Evolutionary conservation across 495 filamentous ascomycete genomes (phyloP).

Genomic region (Hypoxylon lienhwacheense): DNA sequence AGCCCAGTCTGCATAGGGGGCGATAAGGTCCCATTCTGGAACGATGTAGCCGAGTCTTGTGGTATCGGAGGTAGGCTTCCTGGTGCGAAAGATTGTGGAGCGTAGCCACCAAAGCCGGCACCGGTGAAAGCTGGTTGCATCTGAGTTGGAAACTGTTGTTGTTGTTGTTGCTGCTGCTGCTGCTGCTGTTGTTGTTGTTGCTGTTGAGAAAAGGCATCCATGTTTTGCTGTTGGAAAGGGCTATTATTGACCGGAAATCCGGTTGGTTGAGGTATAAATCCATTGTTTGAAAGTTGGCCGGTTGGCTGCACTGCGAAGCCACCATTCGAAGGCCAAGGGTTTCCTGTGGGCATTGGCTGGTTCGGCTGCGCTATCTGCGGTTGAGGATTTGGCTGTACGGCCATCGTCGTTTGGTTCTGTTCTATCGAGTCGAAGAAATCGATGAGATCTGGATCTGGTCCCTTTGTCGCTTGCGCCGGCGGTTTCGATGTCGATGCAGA

Average conservation of each 20-base stretch:
- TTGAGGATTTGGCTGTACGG: conserved; percentile 39
- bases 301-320: conserved; percentile 41
- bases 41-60: conserved; percentile 62
- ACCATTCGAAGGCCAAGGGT: conserved; percentile 47
- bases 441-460: conserved; percentile 81
- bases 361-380: conserved; percentile 29
- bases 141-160: conserved; percentile 52
- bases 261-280: conserved; percentile 51
- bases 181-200: conserved; percentile 52
- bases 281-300: conserved; percentile 53
- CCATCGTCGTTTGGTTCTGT: conserved; percentile 80
- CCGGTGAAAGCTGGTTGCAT: conserved; percentile 63
- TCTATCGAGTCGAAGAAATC: conserved; percentile 99
- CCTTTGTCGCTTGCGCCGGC: conserved; percentile 50
- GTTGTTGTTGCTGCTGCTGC: no score
- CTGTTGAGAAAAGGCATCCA: conserved; percentile 56
- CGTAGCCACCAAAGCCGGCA: conserved; percentile 85
- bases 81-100: conserved; percentile 62
- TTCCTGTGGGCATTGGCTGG: conserved; percentile 45
- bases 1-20: conserved; percentile 43
- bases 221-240: conserved; percentile 52
- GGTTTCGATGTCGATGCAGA: conserved; percentile 20
- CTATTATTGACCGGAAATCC: conserved; percentile 52
- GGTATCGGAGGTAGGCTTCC: conserved; percentile 62
- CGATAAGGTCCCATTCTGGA: conserved; percentile 44